Percentiles rank a stretch among this genome's conserved stretches.
phyloP scores from a whole-genome alignment of 2,329 filamentous ascomycete genomes.

The Claviceps sp. region DNA sequence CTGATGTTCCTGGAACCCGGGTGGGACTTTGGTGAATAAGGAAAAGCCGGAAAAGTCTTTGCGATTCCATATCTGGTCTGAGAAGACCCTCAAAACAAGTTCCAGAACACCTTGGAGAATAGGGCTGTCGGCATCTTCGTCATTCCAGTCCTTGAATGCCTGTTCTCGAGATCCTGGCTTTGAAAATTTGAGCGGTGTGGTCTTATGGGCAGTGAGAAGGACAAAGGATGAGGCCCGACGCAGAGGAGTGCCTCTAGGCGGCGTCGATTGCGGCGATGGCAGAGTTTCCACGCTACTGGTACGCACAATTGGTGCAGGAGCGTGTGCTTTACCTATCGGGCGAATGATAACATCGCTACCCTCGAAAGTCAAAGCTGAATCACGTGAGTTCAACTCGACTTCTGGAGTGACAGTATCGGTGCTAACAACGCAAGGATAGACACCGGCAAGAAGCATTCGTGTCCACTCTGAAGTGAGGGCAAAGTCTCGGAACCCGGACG shows the following conservation, averaged over 20 bases:
- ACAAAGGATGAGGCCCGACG: slow-evolving; percentile 84
- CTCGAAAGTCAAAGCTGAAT: slow-evolving; percentile 71
- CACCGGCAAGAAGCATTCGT: slow-evolving; percentile 60
- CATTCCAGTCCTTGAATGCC: slow-evolving; percentile 2
- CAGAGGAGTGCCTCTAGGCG: slow-evolving; percentile 46
- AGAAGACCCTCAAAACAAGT: slow-evolving; percentile 65
- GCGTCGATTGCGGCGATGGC: slow-evolving; percentile 31
- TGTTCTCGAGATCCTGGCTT: slow-evolving; percentile 16
- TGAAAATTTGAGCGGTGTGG: slow-evolving; percentile 40
- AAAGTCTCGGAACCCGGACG: slow-evolving; percentile 69
- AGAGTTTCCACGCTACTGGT: slow-evolving; percentile 47
- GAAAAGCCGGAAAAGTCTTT: slow-evolving; percentile 88
- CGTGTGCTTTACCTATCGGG: slow-evolving; percentile 46
- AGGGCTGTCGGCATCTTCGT: slow-evolving; percentile 47
- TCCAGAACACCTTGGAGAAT: slow-evolving; percentile 67
- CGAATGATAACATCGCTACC: slow-evolving; percentile 75
- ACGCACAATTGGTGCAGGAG: slow-evolving; percentile 56
- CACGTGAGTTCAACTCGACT: slow-evolving; percentile 72
- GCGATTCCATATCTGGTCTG: slow-evolving; percentile 70
- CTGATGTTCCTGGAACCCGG: slow-evolving; percentile 87
- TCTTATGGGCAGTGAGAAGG: slow-evolving; percentile 60
- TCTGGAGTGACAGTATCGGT: slow-evolving; percentile 72
- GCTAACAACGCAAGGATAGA: slow-evolving; percentile 82
- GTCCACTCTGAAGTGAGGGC: slow-evolving; percentile 68
- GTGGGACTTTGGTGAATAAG: slow-evolving; percentile 75